Evolutionary conservation across 345 rosid genomes (phyloP).

Genomic region (Hirschfeldia incana): DNA sequence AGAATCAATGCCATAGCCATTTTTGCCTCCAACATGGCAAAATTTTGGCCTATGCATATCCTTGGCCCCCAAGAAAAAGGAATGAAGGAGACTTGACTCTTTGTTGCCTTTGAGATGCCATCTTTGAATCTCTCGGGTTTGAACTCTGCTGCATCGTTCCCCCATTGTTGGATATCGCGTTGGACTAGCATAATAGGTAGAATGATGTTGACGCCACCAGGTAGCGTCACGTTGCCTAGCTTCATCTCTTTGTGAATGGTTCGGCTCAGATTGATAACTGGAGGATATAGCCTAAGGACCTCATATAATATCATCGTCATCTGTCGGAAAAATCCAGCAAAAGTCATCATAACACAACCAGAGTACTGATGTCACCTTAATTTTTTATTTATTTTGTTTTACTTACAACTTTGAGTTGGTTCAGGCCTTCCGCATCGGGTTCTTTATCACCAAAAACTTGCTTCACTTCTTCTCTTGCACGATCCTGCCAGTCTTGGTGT

Average conservation of each 20-base stretch:
- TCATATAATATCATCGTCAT: slow-evolving; percentile 36
- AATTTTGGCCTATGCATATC: slow-evolving; percentile 56
- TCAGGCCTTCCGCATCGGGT: background rate
- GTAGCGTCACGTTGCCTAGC: slow-evolving; percentile 45
- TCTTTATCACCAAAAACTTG: background rate
- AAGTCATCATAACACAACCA: background rate
- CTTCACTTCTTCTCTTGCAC: background rate
- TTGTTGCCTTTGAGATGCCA: slow-evolving; percentile 53
- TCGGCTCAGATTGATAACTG: background rate
- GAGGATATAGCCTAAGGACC: slow-evolving; percentile 37
- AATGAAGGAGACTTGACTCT: slow-evolving; percentile 39
- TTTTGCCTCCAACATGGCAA: slow-evolving; percentile 54
- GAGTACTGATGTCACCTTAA: background rate
- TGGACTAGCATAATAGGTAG: slow-evolving; percentile 45
- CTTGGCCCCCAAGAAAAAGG: slow-evolving; percentile 38
- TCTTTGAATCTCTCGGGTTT: slow-evolving; percentile 52
- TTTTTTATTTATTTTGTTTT: slow-evolving; percentile 3
- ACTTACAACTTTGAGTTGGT: background rate
- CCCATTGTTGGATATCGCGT: slow-evolving; percentile 52
- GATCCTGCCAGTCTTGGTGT: background rate
- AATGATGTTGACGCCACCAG: slow-evolving; percentile 29
- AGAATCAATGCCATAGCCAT: slow-evolving; percentile 48
- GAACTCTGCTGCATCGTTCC: slow-evolving; percentile 58
- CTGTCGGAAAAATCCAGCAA: slow-evolving; percentile 8
- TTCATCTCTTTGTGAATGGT: slow-evolving; percentile 40